Evolutionary conservation across 768 basidiomycete genomes (phyloP).

Genomic region (Fomitopsis pulvina): DNA sequence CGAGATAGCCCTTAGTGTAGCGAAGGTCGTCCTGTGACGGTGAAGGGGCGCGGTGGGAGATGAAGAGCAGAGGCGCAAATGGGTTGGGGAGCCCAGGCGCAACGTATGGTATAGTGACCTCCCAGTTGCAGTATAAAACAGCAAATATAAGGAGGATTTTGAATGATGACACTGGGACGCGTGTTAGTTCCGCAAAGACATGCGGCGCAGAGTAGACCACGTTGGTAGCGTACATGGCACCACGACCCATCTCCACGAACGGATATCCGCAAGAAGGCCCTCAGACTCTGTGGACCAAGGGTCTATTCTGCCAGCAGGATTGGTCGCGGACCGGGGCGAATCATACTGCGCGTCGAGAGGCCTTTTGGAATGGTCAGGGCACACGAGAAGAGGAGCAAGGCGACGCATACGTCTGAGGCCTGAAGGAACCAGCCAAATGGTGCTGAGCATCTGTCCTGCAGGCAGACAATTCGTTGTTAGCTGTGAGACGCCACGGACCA

Average conservation of each 20-base stretch:
- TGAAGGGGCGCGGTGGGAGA: constrained; percentile 55
- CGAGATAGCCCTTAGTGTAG: constrained; percentile 68
- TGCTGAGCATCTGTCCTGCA: constrained; percentile 49
- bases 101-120: constrained; percentile 42
- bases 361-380: constrained; percentile 8
- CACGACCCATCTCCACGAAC: constrained; percentile 60
- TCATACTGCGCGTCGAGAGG: constrained; percentile 11
- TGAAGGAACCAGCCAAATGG: constrained; percentile 56
- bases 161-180: constrained; percentile 50
- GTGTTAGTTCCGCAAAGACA: no score
- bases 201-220: no score
- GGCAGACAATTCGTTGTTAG: constrained; percentile 20
- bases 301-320: not conserved
- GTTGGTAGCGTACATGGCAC: constrained; percentile 48
- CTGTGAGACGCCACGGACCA: constrained; percentile 8
- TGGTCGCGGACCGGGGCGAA: not conserved
- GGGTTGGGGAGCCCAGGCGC: constrained; percentile 56
- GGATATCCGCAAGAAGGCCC: constrained; percentile 48
- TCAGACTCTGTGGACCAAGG: constrained; percentile 17
- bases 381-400: not conserved
- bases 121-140: constrained; percentile 61
- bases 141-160: constrained; percentile 58
- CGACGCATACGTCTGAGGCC: constrained; percentile 51
- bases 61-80: constrained; percentile 61
- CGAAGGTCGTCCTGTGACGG: constrained; percentile 48